Evolutionary conservation across 148 eudicot genomes (phyloP).

Genomic region (Rhododendron griersonianum): DNA sequence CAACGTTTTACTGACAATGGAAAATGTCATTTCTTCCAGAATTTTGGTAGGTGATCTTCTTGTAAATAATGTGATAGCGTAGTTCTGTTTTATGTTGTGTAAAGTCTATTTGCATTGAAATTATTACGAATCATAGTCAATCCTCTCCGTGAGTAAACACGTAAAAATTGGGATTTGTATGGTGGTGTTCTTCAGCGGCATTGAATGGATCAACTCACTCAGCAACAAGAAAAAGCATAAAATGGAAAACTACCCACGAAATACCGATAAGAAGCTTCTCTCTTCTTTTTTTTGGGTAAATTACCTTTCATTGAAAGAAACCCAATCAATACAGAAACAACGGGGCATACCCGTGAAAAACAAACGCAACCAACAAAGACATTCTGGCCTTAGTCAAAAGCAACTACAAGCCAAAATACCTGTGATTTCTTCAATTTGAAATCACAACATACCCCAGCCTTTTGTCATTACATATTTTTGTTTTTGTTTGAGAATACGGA

Average conservation of each 20-base stretch:
- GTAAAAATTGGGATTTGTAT: neutral
- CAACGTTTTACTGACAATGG: neutral
- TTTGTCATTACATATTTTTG: neutral
- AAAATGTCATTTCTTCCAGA: neutral
- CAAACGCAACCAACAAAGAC: neutral
- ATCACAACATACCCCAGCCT: neutral
- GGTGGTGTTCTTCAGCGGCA: neutral
- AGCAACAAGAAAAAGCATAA: neutral
- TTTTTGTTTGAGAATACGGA: neutral
- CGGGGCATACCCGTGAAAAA: too few relatives aligned
- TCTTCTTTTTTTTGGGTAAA: neutral
- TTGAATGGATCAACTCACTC: neutral
- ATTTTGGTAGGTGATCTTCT: neutral
- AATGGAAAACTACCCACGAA: neutral
- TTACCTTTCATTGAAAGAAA: neutral
- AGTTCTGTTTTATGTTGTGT: neutral
- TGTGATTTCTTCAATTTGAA: neutral
- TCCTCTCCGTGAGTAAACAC: neutral
- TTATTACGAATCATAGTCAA: neutral
- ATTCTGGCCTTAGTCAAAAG: neutral
- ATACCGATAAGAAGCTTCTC: neutral
- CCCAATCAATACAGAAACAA: neutral
- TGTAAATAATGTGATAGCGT: neutral
- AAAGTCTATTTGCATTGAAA: neutral
- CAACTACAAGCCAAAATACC: neutral